Evolutionary conservation across 306 rosid species (phyloP).

Genomic region (Crotalaria pallida): DNA sequence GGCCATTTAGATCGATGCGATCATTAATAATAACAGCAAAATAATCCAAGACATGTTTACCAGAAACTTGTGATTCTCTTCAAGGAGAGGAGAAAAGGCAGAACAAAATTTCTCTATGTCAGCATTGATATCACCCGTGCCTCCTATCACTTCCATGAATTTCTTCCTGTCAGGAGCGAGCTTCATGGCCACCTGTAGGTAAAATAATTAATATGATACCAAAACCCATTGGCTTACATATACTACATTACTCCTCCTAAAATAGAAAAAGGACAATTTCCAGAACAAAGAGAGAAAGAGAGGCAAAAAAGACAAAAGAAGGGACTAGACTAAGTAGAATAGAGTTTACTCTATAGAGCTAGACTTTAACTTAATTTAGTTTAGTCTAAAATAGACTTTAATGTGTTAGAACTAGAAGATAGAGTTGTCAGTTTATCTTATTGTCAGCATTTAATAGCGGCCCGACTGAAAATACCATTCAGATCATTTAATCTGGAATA

Average conservation of each 20-base stretch:
- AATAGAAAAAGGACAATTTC: background rate
- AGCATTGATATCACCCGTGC: constrained; percentile 55
- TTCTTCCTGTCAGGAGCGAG: constrained; percentile 97
- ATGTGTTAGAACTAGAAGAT: background rate
- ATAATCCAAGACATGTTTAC: constrained; percentile 32
- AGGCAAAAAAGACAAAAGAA: background rate
- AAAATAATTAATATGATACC: background rate
- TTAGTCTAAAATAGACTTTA: background rate
- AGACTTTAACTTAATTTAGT: background rate
- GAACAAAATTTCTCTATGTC: constrained; percentile 76
- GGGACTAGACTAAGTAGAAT: background rate
- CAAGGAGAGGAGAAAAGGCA: constrained; percentile 61
- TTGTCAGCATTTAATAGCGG: background rate
- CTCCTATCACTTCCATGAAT: constrained; percentile 87
- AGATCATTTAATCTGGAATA: constrained; percentile 6
- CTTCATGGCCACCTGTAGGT: constrained; percentile 85
- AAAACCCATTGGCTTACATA: background rate
- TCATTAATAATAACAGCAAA: background rate
- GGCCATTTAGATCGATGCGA: background rate
- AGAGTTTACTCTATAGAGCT: background rate
- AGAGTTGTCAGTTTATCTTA: background rate
- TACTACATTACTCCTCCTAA: background rate
- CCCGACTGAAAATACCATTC: background rate
- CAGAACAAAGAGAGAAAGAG: background rate
- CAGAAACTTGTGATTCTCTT: constrained; percentile 94